Percentiles rank a stretch among this genome's conserved stretches.
These are phyloP conservation scores for Nemania diffusa DNA, from an alignment of 2,329 filamentous ascomycete species.

Conservation along the genomic window DNA sequence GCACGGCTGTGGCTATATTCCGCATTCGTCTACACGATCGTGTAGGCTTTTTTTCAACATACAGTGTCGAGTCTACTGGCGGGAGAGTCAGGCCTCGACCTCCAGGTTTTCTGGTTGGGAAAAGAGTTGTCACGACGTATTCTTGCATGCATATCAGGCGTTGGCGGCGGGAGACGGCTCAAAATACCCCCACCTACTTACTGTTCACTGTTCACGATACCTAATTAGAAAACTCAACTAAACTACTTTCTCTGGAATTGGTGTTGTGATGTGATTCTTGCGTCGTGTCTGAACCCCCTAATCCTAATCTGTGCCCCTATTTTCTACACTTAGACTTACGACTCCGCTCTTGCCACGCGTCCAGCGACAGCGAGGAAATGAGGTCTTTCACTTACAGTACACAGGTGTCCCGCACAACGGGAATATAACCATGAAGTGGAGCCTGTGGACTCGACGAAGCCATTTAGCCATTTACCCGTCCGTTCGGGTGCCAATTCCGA, in stretches of 20 bases:
- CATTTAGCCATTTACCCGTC: neutral
- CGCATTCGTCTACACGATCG: neutral
- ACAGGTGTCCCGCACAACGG: neutral
- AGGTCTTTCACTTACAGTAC: neutral
- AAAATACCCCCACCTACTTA: constrained; percentile 35
- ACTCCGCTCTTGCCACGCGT: neutral
- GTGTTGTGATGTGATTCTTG: neutral
- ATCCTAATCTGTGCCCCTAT: neutral
- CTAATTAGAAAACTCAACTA: constrained; percentile 21
- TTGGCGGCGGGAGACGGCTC: constrained; percentile 11
- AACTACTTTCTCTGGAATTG: neutral
- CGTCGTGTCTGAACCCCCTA: neutral
- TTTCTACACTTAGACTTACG: neutral
- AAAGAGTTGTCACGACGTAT: constrained; percentile 15
- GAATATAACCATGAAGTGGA: neutral
- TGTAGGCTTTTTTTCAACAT: constrained; percentile 10
- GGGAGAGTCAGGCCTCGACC: neutral
- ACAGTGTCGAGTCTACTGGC: neutral
- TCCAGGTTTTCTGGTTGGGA: constrained; percentile 11
- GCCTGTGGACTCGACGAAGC: neutral
- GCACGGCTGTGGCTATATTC: neutral
- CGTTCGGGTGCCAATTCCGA: neutral
- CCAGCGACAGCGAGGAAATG: neutral
- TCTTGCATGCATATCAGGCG: constrained; percentile 32
- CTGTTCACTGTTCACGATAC: constrained; percentile 27